Conservation (phyloP, 2,329 filamentous ascomycete genomes). For the Tympanopsis confertula region DNA sequence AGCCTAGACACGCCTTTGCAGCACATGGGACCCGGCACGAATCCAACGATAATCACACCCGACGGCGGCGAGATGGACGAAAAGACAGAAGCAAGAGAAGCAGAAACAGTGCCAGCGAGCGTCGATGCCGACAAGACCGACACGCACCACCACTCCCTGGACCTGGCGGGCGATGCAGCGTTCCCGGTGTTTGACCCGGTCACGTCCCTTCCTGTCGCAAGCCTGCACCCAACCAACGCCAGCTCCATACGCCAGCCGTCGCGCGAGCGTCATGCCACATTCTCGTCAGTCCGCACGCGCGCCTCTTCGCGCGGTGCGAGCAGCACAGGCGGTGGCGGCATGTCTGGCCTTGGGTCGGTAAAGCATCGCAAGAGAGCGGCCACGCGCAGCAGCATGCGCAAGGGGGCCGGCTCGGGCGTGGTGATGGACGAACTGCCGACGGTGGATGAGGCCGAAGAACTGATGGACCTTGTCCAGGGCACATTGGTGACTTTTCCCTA, state of each 20-base stretch:
- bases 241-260: no score
- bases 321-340: constrained; percentile 7
- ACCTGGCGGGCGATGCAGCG: no score
- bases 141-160: no score
- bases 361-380: constrained; percentile 56
- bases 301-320: constrained; percentile 11
- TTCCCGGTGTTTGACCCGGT: no score
- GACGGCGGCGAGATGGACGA: no score
- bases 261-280: constrained; percentile 40
- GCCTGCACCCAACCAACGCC: no score
- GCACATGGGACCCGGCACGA: no score
- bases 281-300: constrained; percentile 39
- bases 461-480: constrained; percentile 74
- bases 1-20: constrained; percentile 10
- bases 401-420: constrained; percentile 28
- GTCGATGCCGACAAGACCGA: no score
- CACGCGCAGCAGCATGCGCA: constrained; percentile 56
- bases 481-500: constrained; percentile 87
- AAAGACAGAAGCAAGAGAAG: no score
- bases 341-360: constrained; percentile 32
- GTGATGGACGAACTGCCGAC: constrained; percentile 65
- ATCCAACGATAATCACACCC: no score
- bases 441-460: constrained; percentile 65
- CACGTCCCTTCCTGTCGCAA: no score
- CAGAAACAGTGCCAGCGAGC: no score